These are phyloP conservation scores for Yamadazyma scolyti DNA, from an alignment of 805 yeast genomes.

Conservation along the genomic window DNA sequence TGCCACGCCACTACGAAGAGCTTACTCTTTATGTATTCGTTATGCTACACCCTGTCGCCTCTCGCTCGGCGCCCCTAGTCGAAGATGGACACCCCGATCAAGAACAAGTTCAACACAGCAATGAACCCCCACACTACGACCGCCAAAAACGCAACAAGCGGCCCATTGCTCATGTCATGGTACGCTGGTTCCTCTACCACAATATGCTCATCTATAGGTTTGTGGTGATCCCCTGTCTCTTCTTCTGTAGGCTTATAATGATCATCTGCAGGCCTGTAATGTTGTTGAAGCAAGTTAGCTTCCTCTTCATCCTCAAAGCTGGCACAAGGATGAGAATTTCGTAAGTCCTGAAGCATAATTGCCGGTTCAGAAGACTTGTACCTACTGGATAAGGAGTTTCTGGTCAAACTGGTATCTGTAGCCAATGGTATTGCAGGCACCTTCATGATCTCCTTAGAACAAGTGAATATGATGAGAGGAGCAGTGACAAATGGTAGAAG, in stretches of 20 bases:
- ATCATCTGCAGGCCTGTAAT: not conserved
- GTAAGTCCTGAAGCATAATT: constrained; percentile 34
- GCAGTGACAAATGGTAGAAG: constrained; percentile 85
- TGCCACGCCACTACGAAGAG: no score
- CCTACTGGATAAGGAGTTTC: constrained; percentile 7
- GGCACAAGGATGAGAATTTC: constrained; percentile 40
- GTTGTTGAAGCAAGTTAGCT: constrained; percentile 2
- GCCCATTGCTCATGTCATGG: constrained; percentile 71
- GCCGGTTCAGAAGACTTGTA: constrained; percentile 37
- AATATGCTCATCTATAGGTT: constrained; percentile 5
- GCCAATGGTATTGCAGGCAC: constrained; percentile 40
- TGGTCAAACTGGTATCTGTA: constrained; percentile 14
- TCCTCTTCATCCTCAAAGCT: constrained; percentile 38
- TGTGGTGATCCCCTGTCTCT: not conserved
- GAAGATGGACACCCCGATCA: constrained; percentile 41
- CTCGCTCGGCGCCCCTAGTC: no score
- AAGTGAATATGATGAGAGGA: constrained; percentile 80
- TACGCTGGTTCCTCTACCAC: no score
- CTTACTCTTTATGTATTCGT: no score
- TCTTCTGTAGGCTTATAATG: not conserved
- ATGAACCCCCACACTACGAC: constrained; percentile 66
- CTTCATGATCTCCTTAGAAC: constrained; percentile 62
- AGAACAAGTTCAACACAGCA: constrained; percentile 65
- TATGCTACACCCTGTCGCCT: no score
- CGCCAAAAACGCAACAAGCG: constrained; percentile 49